phyloP scores from a whole-genome alignment of 2,329 filamentous ascomycete species.

The Pseudogymnoascus sp. region DNA sequence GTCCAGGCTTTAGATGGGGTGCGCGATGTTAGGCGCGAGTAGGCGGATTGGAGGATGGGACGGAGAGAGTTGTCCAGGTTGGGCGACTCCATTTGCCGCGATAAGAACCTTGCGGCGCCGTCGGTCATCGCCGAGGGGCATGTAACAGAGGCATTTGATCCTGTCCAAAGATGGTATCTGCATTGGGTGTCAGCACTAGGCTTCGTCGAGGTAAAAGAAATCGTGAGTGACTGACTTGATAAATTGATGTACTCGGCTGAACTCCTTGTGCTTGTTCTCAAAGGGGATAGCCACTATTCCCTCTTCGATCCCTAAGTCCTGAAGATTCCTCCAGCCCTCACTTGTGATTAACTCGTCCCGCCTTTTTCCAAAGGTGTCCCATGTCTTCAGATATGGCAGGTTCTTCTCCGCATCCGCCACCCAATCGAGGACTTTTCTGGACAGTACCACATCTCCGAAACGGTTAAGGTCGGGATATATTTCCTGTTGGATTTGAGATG shows the following conservation, averaged over 20 bases:
- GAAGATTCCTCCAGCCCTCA: conserved; percentile 58
- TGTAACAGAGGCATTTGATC: neutral
- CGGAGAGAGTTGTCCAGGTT: conserved; percentile 26
- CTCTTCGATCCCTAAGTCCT: conserved; percentile 49
- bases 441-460: conserved; percentile 47
- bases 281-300: conserved; percentile 33
- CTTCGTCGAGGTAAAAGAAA: neutral
- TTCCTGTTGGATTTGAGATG: conserved; percentile 18
- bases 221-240: conserved; percentile 32
- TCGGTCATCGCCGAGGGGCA: conserved; percentile 63
- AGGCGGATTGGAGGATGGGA: conserved; percentile 45
- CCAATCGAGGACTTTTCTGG: conserved; percentile 46
- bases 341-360: conserved; percentile 53
- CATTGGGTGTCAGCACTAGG: conserved; percentile 14
- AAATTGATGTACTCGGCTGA: conserved; percentile 53
- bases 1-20: conserved; percentile 53
- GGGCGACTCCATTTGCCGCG: conserved; percentile 34
- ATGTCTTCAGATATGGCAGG: conserved; percentile 37
- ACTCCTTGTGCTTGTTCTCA: conserved; percentile 35
- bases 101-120: conserved; percentile 47
- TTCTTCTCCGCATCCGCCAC: conserved; percentile 59
- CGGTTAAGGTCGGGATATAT: conserved; percentile 17
- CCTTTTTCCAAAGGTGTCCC: conserved; percentile 55
- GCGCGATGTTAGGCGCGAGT: conserved; percentile 44
- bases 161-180: conserved; percentile 13